Evolutionary conservation across 2,329 filamentous ascomycete species (phyloP).

Genomic region (Talaromyces verruculosus): DNA sequence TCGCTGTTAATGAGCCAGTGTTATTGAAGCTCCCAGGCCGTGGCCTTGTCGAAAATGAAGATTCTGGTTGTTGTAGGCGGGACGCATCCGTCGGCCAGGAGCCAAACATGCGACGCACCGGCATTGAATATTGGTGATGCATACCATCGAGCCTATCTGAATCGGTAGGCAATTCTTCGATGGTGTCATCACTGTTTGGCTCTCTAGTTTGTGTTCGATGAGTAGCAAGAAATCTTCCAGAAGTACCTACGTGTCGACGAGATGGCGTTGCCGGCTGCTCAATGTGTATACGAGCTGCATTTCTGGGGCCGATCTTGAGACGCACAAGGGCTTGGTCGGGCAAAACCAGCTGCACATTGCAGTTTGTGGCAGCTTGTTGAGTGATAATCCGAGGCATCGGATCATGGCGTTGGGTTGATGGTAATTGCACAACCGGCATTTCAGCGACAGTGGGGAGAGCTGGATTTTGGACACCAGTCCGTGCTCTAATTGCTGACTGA

Average conservation of each 20-base stretch:
- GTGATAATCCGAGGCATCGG: background rate
- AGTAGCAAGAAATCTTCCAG: background rate
- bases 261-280: background rate
- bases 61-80: background rate
- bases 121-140: background rate
- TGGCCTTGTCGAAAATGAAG: background rate
- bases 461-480: background rate
- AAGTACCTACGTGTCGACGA: background rate
- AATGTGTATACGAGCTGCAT: slow-evolving; percentile 27
- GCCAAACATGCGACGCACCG: slow-evolving; percentile 15
- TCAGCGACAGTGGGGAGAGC: background rate
- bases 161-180: slow-evolving; percentile 1
- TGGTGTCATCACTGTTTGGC: slow-evolving; percentile 17
- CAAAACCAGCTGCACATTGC: background rate
- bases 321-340: slow-evolving; percentile 23
- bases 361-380: background rate
- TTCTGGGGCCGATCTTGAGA: slow-evolving; percentile 26
- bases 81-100: slow-evolving; percentile 3
- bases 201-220: background rate
- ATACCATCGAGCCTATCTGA: background rate
- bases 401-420: background rate
- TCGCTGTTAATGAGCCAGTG: background rate
- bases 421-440: background rate
- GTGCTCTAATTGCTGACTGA: background rate
- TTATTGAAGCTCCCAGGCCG: background rate